A percentile compares a stretch with the other conserved stretches of the same genome.
Evolutionary conservation across 345 rosid species (phyloP).

Genomic region (Citrus sp.): DNA sequence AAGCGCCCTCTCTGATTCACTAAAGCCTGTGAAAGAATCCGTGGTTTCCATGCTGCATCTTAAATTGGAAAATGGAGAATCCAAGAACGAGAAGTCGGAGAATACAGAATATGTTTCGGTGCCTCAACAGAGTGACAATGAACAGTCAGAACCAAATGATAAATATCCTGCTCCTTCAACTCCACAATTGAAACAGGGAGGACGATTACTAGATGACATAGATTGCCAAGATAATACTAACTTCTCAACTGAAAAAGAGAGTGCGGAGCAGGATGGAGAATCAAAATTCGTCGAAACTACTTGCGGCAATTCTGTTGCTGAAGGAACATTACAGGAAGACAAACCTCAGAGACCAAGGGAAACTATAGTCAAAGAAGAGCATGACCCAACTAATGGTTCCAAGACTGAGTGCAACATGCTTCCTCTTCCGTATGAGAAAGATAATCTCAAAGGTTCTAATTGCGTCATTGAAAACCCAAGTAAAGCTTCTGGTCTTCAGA

Average conservation of each 20-base stretch:
- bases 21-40: slow-evolving; percentile 73
- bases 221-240: slow-evolving; percentile 65
- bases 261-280: slow-evolving; percentile 61
- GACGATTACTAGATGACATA: slow-evolving; percentile 56
- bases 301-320: slow-evolving; percentile 32
- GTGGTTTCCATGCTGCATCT: slow-evolving; percentile 57
- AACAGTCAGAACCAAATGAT: slow-evolving; percentile 38
- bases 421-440: slow-evolving; percentile 26
- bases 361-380: slow-evolving; percentile 42
- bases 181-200: slow-evolving; percentile 65
- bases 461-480: slow-evolving; percentile 21
- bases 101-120: slow-evolving; percentile 27
- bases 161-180: slow-evolving; percentile 82
- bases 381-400: slow-evolving; percentile 33
- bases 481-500: slow-evolving; percentile 39
- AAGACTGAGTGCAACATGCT: slow-evolving; percentile 27
- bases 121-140: slow-evolving; percentile 31
- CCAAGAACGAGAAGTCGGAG: slow-evolving; percentile 18
- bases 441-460: slow-evolving; percentile 14
- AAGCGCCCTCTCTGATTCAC: slow-evolving; percentile 43
- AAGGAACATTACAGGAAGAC: slow-evolving; percentile 26
- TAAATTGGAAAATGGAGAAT: slow-evolving; percentile 30
- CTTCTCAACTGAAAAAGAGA: slow-evolving; percentile 55
- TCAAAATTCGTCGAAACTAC: slow-evolving; percentile 92
- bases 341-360: slow-evolving; percentile 21